Base-by-base conservation (phyloP, 2,329 filamentous ascomycete species). In the Xylaria sp. region DNA sequence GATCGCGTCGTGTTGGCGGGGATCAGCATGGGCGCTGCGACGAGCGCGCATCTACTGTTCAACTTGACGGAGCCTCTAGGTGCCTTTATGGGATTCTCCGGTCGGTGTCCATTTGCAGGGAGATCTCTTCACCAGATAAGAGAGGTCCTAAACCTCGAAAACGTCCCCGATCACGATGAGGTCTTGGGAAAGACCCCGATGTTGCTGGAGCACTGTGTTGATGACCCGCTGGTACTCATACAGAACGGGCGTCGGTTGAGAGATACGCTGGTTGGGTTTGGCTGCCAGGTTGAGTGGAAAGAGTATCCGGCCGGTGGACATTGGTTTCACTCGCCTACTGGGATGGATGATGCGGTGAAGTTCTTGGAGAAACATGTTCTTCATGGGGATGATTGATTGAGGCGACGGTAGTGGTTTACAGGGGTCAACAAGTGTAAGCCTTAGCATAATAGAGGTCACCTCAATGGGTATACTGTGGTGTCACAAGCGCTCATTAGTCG, bases 1-100 rank as follows among this genome's bases (percentile, higher is more conserved):
- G 80, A 84, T 18, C 75, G 75, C 10, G 70, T 86, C 31, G 76
- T 86, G 6, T 71, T 86, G 0, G 81, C 81, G 12, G 84, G 85
- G 0, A 84, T 86, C 64, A 84, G 83, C 68, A 82, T 83, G 78
- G 84, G 84, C 20, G 81, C 77, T 2, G 83, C 84, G 3, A 83
- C 83, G 6, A 73, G 52, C 28, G 70, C 62, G 13, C 74, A 77
- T 52, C 31, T 68, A 31, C 67, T 76, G 31, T 70, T 76, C 48
- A 75, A 75, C 54, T 57, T 78, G 1, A n/a, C 61, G 13, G 63
- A 56, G 25, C 72, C 71, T 4, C 69, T 77, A 3, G 75, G 49
- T 3, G 75, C 74, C 1, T 74, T 77, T 43, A 60, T 76, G 62
- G 71, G 73, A 18, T 76, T 76, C 65, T 75, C 72, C n/a, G 71